phyloP scores from a whole-genome alignment of 805 yeast genomes.

The Zygosaccharomyces rouxii region DNA sequence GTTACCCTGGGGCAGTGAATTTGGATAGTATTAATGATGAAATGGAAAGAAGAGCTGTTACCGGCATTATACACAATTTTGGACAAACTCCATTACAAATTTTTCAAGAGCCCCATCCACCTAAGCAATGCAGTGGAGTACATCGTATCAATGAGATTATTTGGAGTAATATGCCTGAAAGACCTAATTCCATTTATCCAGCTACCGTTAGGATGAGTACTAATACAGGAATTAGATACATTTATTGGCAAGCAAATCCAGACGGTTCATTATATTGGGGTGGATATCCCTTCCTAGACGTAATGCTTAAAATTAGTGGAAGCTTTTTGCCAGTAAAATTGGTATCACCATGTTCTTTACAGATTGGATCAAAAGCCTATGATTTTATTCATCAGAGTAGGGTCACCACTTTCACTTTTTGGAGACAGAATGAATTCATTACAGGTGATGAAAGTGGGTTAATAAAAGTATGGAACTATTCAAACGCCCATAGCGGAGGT shows the following conservation, averaged over 20 bases:
- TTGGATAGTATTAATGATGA: constrained; percentile 70
- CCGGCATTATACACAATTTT: constrained; percentile 84
- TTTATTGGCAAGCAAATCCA: constrained; percentile 8
- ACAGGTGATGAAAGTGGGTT: constrained; percentile 53
- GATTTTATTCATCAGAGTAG: constrained; percentile 33
- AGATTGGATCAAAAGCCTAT: constrained; percentile 18
- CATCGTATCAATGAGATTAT: constrained; percentile 4
- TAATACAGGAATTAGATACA: constrained; percentile 5
- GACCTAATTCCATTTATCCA: constrained; percentile 6
- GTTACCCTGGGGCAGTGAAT: constrained; percentile 81
- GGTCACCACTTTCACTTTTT: constrained; percentile 28
- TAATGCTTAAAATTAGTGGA: constrained; percentile 4
- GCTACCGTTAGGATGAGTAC: background rate
- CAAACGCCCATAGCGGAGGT: constrained; percentile 11
- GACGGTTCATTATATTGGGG: constrained; percentile 11
- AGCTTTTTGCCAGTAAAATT: constrained; percentile 6
- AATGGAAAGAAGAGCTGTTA: constrained; percentile 66
- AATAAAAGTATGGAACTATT: constrained; percentile 51
- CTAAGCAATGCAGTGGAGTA: constrained; percentile 27
- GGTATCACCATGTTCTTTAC: constrained; percentile 5
- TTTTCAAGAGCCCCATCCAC: constrained; percentile 64
- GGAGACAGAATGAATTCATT: constrained; percentile 28
- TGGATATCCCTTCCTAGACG: constrained; percentile 16
- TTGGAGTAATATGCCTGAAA: constrained; percentile 9
- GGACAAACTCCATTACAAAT: constrained; percentile 85